Conservation (phyloP, 768 basidiomycete species). For the Lactifluus pinguis region DNA sequence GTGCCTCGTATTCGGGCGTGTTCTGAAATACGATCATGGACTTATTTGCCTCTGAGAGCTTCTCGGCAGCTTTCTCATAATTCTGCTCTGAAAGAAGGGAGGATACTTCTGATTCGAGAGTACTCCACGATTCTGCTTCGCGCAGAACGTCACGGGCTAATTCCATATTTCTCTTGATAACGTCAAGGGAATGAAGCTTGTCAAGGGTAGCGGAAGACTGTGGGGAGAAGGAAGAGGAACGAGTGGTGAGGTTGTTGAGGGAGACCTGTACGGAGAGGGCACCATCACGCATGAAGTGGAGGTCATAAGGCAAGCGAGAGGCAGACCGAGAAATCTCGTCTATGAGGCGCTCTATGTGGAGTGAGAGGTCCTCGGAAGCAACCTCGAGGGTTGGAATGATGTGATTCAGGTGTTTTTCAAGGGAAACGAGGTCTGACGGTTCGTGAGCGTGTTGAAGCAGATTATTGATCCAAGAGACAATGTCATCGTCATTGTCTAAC, state of each 20-base stretch:
- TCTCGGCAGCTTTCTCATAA: conserved; percentile 85
- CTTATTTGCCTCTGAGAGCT: conserved; percentile 81
- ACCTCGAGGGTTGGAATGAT: conserved; percentile 77
- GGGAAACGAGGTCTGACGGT: conserved; percentile 29
- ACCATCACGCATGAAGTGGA: conserved; percentile 94
- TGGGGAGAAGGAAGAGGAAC: conserved; percentile 43
- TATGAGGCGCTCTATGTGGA: conserved; percentile 78
- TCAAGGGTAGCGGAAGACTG: conserved; percentile 63
- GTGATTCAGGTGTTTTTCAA: conserved; percentile 68
- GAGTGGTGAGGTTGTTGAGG: conserved; percentile 52
- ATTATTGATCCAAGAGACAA: conserved; percentile 27
- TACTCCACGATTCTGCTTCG: conserved; percentile 96
- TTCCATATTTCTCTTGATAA: conserved; percentile 80
- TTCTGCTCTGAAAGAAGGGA: conserved; percentile 68
- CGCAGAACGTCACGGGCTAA: conserved; percentile 79
- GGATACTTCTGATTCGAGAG: conserved; percentile 87
- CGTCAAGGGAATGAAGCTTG: conserved; percentile 72
- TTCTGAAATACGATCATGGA: conserved; percentile 91
- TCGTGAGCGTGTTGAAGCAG: conserved; percentile 14
- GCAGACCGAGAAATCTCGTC: conserved; percentile 89
- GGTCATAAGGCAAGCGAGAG: conserved; percentile 86
- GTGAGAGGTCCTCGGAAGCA: conserved; percentile 80
- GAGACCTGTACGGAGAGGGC: conserved; percentile 66
- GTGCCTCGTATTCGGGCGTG: conserved; percentile 81
- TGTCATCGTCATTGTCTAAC: conserved; percentile 22